phyloP scores from a whole-genome alignment of 148 eudicot genomes.

The Persicaria maculosa region DNA sequence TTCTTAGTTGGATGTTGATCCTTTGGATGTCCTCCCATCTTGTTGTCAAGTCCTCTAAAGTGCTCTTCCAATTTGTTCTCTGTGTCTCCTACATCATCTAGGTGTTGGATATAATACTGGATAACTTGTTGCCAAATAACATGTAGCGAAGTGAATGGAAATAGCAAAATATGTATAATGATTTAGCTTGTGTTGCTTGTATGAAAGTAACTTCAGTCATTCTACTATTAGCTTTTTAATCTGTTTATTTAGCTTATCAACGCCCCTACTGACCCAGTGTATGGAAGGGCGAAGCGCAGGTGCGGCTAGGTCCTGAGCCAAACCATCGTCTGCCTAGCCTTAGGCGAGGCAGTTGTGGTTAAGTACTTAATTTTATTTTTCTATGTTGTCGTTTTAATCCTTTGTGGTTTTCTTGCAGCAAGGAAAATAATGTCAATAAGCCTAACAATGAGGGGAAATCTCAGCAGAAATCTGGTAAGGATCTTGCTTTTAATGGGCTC shows the following conservation, averaged over 20 bases:
- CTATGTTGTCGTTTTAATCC: slow-evolving; percentile 1
- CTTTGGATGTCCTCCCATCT: neutral
- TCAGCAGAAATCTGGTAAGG: slow-evolving; percentile 63
- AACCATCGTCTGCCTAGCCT: no score
- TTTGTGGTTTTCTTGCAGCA: slow-evolving; percentile 46
- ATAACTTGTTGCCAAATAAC: neutral
- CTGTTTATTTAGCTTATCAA: no score
- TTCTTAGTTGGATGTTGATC: neutral
- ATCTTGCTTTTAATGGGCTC: slow-evolving; percentile 10
- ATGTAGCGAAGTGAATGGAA: neutral
- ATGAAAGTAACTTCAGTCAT: neutral
- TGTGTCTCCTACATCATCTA: neutral
- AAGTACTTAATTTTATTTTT: neutral
- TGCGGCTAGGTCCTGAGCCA: no score
- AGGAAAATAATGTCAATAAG: slow-evolving; percentile 42
- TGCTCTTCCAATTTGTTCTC: neutral
- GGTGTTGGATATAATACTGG: neutral
- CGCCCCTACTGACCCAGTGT: no score
- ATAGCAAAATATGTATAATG: neutral
- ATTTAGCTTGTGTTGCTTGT: neutral
- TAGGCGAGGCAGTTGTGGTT: neutral
- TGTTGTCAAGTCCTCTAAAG: neutral
- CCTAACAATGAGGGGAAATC: slow-evolving; percentile 43
- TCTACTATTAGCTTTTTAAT: neutral
- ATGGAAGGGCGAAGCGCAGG: no score